Conservation (phyloP, 129 eudicot species). For the Scalesia atractyloides region DNA sequence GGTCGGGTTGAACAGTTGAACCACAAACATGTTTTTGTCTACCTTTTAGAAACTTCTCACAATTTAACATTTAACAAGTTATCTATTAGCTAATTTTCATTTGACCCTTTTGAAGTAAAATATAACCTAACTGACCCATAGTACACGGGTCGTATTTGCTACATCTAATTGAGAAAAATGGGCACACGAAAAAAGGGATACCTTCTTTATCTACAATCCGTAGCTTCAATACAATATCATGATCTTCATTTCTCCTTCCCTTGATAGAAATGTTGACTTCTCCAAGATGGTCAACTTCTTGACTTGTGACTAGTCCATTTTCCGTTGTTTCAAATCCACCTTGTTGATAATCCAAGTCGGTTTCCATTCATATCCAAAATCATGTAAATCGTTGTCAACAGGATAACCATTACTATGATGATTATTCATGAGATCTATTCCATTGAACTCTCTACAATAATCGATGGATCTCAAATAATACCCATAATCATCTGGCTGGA, state of each 20-base stretch:
- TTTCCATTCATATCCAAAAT: slow-evolving; percentile 52
- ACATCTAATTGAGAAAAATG: background rate
- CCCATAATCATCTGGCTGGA: slow-evolving; percentile 56
- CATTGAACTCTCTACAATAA: slow-evolving; percentile 53
- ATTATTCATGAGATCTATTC: slow-evolving; percentile 36
- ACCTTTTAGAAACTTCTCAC: background rate
- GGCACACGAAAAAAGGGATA: slow-evolving; percentile 13
- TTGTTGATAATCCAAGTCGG: slow-evolving; percentile 41
- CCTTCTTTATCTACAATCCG: slow-evolving; percentile 88
- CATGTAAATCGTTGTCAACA: slow-evolving; percentile 36
- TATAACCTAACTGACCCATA: slow-evolving; percentile 1
- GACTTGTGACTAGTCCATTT: slow-evolving; percentile 45
- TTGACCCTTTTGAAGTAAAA: background rate
- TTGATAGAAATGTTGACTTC: slow-evolving; percentile 63
- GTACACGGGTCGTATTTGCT: background rate
- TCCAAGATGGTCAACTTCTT: slow-evolving; percentile 54
- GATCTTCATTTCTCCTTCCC: slow-evolving; percentile 70
- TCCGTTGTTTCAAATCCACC: slow-evolving; percentile 45
- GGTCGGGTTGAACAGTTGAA: background rate
- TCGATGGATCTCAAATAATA: slow-evolving; percentile 46
- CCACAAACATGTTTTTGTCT: background rate
- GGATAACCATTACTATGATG: slow-evolving; percentile 38
- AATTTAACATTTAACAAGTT: background rate
- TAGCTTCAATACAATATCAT: slow-evolving; percentile 65
- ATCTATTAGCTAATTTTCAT: background rate